Base-by-base conservation (phyloP, 441 rosid genomes). In the Omphalea diandra region DNA sequence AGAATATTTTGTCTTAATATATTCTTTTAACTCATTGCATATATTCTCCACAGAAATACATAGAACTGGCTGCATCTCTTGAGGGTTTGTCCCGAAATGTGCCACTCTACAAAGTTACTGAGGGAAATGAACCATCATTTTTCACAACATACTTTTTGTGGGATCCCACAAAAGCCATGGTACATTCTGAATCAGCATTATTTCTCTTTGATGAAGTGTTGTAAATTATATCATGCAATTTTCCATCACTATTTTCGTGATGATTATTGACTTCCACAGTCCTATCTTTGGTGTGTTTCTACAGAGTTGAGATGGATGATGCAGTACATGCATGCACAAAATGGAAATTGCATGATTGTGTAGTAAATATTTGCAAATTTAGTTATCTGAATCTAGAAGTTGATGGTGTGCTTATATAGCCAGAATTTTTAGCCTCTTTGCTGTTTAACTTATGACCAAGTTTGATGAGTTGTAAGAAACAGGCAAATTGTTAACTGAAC, bases 91-190 rank as follows among this genome's bases (percentile, higher is more conserved):
- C 93, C 73, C 88, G 86, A 65, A 84, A 79, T 76, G 94, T 96
- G 70, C 99, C 99, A 52, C 76, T 96, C 4, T 96, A 90, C 80
- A 96, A 83, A 88, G 81, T 96, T 63, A 83, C 89, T 8, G 99
- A 93, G 84, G 98, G 99, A 83, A 90, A 91, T 71, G 99, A 96
- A 69, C 98, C 98, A 47, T 85, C 90, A 78, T 93, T 93, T 86
- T 96, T 93, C 84, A 87, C 97, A 36, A 81, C 86, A 73, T 93
- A 86, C 86, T 96, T 96, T 81, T 81, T 85, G 18, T 96, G 98
- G 99, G 99, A 96, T 82, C 78, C 68, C 63, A 50, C 86, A 76
- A 94, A 89, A 86, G 84, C 97, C 65, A 81, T 69, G 65, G 99
- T 96, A 85, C 68, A 87, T 79, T 58, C 67, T 68, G 63, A 54